Conservation (phyloP, 805 yeast genomes). For the Saccharomycopsis malanga region DNA sequence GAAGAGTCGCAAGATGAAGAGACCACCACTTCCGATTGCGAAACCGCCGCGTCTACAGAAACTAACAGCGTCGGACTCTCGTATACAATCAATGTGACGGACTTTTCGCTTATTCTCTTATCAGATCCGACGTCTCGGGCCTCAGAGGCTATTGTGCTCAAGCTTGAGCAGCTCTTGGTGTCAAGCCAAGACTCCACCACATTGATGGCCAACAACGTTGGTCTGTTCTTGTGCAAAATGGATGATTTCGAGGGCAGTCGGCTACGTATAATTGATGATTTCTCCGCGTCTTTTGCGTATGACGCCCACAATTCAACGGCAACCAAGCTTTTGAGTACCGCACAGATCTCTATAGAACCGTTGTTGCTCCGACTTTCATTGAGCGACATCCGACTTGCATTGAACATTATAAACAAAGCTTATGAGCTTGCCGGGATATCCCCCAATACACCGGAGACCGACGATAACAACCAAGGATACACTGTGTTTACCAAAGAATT, state of each 20-base stretch:
- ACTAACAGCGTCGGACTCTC: slow-evolving; percentile 30
- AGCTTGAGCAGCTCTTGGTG: slow-evolving; percentile 68
- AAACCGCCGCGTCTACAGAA: slow-evolving; percentile 13
- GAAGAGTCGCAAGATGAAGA: slow-evolving; percentile 31
- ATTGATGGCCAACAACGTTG: slow-evolving; percentile 67
- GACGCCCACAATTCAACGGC: slow-evolving; percentile 64
- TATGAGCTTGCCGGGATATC: slow-evolving; percentile 39
- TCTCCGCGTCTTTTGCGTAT: slow-evolving; percentile 66
- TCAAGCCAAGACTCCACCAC: slow-evolving; percentile 63
- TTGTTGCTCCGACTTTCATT: slow-evolving; percentile 73
- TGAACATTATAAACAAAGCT: slow-evolving; percentile 66
- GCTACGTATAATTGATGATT: slow-evolving; percentile 80
- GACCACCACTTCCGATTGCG: slow-evolving; percentile 10
- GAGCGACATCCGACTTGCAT: slow-evolving; percentile 78
- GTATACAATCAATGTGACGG: slow-evolving; percentile 60
- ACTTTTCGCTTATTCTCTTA: slow-evolving; percentile 69
- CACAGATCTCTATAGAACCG: slow-evolving; percentile 68
- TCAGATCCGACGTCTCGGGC: slow-evolving; percentile 66
- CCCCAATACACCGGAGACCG: slow-evolving; percentile 21
- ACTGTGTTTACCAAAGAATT: slow-evolving; percentile 56
- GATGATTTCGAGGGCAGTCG: slow-evolving; percentile 51
- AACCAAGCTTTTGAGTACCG: slow-evolving; percentile 48
- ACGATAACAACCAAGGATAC: slow-evolving; percentile 23
- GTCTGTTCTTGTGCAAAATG: slow-evolving; percentile 82
- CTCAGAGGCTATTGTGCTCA: slow-evolving; percentile 87